These are phyloP conservation scores for Dendrobium chrysotoxum DNA, from an alignment of 106 monocot species.

Conservation along the genomic window DNA sequence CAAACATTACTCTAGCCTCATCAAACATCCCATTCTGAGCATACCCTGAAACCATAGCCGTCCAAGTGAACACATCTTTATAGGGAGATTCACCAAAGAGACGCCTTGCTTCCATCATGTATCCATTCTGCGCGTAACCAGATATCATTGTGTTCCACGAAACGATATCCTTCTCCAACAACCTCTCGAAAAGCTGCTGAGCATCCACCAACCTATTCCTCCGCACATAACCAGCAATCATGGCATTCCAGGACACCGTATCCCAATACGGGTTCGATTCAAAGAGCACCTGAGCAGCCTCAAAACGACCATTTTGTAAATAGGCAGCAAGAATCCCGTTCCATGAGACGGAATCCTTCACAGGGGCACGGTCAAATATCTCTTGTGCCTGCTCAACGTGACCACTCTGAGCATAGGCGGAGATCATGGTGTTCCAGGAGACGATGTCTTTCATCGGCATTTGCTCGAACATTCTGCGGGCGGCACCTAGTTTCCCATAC, in stretches of 20 bases:
- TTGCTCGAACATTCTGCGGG: slow-evolving; percentile 40
- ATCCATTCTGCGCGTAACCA: slow-evolving; percentile 55
- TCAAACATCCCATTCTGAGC: slow-evolving; percentile 53
- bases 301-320: slow-evolving; percentile 41
- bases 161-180: slow-evolving; percentile 42
- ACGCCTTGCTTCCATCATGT: slow-evolving; percentile 27
- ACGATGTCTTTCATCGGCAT: slow-evolving; percentile 49
- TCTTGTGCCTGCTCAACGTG: slow-evolving; percentile 34
- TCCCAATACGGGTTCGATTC: slow-evolving; percentile 28
- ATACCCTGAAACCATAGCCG: slow-evolving; percentile 66
- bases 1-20: slow-evolving; percentile 43
- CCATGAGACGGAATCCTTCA: slow-evolving; percentile 47
- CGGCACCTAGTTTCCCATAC: slow-evolving; percentile 23
- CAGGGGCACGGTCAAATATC: slow-evolving; percentile 32
- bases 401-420: slow-evolving; percentile 46
- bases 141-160: slow-evolving; percentile 68
- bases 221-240: slow-evolving; percentile 48
- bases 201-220: slow-evolving; percentile 30
- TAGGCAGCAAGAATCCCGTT: slow-evolving; percentile 59
- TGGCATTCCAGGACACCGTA: slow-evolving; percentile 56
- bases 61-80: slow-evolving; percentile 67
- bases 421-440: slow-evolving; percentile 69
- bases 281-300: slow-evolving; percentile 31
- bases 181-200: slow-evolving; percentile 33
- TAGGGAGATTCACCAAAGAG: slow-evolving; percentile 34